These are phyloP conservation scores for Senecio squalidus DNA, from an alignment of 140 eudicot genomes.

Conservation along the genomic window DNA sequence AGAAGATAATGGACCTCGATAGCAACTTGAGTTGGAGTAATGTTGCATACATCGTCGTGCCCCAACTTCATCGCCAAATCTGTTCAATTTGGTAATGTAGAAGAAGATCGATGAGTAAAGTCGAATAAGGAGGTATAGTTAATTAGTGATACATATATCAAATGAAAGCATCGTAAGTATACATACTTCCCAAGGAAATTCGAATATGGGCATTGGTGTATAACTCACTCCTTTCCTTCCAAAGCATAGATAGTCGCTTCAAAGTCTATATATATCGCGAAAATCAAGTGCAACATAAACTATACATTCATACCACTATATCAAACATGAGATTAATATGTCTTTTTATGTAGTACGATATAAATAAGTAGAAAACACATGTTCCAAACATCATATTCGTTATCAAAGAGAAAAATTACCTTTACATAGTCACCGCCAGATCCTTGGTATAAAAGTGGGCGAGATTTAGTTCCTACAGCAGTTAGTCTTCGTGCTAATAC, in stretches of 20 bases:
- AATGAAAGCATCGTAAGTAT: background rate
- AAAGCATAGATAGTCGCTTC: conserved; percentile 40
- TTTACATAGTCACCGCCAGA: conserved; percentile 52
- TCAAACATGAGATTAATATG: too few relatives aligned
- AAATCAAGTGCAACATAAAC: background rate
- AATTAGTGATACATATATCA: background rate
- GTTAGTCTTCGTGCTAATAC: conserved; percentile 63
- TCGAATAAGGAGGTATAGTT: background rate
- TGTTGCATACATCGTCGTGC: conserved; percentile 37
- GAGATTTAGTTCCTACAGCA: conserved; percentile 56
- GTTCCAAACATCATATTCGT: background rate
- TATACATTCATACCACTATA: too few relatives aligned
- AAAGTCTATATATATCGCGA: conserved; percentile 34
- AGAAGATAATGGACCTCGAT: conserved; percentile 40
- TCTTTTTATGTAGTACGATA: too few relatives aligned
- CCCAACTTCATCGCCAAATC: conserved; percentile 57
- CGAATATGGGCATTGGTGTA: conserved; percentile 50
- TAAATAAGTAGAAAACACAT: background rate
- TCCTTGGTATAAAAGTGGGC: conserved; percentile 58
- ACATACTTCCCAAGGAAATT: conserved; percentile 60
- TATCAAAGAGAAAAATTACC: conserved; percentile 33
- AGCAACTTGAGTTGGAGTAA: conserved; percentile 56
- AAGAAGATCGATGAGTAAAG: background rate
- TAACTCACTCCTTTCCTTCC: conserved; percentile 62
- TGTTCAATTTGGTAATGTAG: conserved; percentile 3